Conservation (phyloP, 2,329 filamentous ascomycete genomes). For the Pyrenophora seminiperda region DNA sequence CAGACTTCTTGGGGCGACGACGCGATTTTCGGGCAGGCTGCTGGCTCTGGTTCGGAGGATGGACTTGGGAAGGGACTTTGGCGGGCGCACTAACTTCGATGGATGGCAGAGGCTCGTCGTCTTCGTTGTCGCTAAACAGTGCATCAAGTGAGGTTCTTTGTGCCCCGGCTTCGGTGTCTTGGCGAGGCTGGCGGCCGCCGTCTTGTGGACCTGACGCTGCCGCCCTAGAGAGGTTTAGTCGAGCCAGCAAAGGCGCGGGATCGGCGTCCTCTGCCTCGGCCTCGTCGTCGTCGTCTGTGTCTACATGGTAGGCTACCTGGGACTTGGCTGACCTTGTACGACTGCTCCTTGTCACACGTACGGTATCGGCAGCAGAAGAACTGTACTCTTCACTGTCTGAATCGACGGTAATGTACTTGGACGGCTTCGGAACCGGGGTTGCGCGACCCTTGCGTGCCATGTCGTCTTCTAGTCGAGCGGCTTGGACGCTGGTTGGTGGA, state of each 20-base stretch:
- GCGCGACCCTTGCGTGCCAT: conserved; percentile 34
- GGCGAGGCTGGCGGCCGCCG: conserved; percentile 23
- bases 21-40: not conserved
- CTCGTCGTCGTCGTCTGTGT: conserved; percentile 5
- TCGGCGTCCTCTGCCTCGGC: conserved; percentile 17
- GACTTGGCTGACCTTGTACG: not conserved
- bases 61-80: not conserved
- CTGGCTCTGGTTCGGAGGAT: not conserved
- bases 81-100: not conserved
- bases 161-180: conserved; percentile 19
- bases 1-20: not conserved
- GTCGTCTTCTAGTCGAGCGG: conserved; percentile 13
- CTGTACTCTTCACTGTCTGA: conserved; percentile 14
- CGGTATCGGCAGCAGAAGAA: not conserved
- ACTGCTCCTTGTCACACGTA: not conserved
- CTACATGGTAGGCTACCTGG: not conserved
- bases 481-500: conserved; percentile 27
- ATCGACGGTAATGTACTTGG: conserved; percentile 20
- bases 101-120: not conserved
- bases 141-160: conserved; percentile 17
- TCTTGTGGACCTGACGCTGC: conserved; percentile 8
- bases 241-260: conserved; percentile 18
- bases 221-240: conserved; percentile 26
- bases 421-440: conserved; percentile 26
- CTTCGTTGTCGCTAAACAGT: conserved; percentile 9